Evolutionary conservation across 306 rosid species (phyloP).

Genomic region (Oxytropis ochrocephala): DNA sequence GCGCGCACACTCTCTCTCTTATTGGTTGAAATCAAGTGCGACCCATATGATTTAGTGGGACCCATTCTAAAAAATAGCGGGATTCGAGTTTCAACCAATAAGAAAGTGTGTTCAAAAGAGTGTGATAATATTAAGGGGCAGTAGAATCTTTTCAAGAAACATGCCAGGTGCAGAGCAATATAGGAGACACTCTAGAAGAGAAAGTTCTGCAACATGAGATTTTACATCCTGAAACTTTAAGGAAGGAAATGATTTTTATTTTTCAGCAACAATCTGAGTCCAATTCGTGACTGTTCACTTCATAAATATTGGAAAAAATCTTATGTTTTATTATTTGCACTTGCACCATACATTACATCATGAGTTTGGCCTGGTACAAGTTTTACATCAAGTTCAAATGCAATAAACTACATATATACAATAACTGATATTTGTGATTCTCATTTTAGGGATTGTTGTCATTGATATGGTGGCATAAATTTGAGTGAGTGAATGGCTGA

Average conservation of each 20-base stretch:
- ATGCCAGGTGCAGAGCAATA: neutral
- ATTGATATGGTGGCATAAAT: conserved; percentile 9
- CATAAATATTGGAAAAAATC: neutral
- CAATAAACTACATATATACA: neutral
- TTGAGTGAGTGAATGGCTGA: conserved; percentile 14
- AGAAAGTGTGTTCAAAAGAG: too few relatives aligned
- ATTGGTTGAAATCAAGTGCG: too few relatives aligned
- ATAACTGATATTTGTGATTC: conserved; percentile 20
- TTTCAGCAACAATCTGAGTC: neutral
- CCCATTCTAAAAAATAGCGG: too few relatives aligned
- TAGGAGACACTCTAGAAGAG: neutral
- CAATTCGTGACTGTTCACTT: neutral
- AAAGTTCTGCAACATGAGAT: neutral
- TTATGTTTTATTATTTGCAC: neutral
- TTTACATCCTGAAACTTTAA: neutral
- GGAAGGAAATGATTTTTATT: neutral
- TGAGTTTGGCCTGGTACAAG: neutral
- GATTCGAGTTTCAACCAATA: too few relatives aligned
- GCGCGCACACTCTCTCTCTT: too few relatives aligned
- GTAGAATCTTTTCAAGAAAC: neutral
- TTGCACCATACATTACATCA: neutral
- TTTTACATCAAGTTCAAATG: neutral
- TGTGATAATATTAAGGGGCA: neutral
- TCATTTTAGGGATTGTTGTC: conserved; percentile 24
- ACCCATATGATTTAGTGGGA: too few relatives aligned